phyloP scores from a whole-genome alignment of 805 yeast species.

The Wickerhamomyces strasburgensis region DNA sequence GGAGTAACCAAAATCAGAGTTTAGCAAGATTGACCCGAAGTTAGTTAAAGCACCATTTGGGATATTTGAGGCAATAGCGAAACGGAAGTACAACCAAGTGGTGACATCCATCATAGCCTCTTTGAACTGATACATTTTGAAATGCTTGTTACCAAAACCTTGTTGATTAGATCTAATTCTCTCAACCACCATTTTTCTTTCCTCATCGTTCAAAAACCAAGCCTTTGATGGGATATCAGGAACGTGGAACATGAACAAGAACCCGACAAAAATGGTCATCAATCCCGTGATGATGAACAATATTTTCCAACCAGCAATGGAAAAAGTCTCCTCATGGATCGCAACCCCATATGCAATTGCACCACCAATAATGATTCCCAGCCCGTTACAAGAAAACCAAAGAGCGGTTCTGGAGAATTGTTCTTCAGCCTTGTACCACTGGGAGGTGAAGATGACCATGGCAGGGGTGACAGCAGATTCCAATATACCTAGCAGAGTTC shows the following conservation, averaged over 20 bases:
- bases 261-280: slow-evolving; percentile 48
- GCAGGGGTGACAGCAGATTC: slow-evolving; percentile 54
- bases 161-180: slow-evolving; percentile 48
- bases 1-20: slow-evolving; percentile 5
- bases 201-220: slow-evolving; percentile 40
- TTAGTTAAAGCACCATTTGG: slow-evolving; percentile 44
- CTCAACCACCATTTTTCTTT: slow-evolving; percentile 41
- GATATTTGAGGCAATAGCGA: slow-evolving; percentile 35
- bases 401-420: slow-evolving; percentile 36
- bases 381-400: slow-evolving; percentile 40
- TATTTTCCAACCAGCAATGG: slow-evolving; percentile 52
- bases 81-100: slow-evolving; percentile 40
- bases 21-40: slow-evolving; percentile 9
- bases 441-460: slow-evolving; percentile 47
- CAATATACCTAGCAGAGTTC: slow-evolving; percentile 45
- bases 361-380: slow-evolving; percentile 43
- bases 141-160: slow-evolving; percentile 50
- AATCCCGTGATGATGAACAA: slow-evolving; percentile 55
- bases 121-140: slow-evolving; percentile 47
- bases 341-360: slow-evolving; percentile 52
- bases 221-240: slow-evolving; percentile 52
- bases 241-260: slow-evolving; percentile 40
- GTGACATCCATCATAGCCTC: slow-evolving; percentile 47
- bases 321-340: slow-evolving; percentile 30
- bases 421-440: slow-evolving; percentile 47